Evolutionary conservation across 2,329 filamentous ascomycete genomes (phyloP), one percentile per base, ranked within the genome.

Genomic region (Fusarium gaditjirri): DNA sequence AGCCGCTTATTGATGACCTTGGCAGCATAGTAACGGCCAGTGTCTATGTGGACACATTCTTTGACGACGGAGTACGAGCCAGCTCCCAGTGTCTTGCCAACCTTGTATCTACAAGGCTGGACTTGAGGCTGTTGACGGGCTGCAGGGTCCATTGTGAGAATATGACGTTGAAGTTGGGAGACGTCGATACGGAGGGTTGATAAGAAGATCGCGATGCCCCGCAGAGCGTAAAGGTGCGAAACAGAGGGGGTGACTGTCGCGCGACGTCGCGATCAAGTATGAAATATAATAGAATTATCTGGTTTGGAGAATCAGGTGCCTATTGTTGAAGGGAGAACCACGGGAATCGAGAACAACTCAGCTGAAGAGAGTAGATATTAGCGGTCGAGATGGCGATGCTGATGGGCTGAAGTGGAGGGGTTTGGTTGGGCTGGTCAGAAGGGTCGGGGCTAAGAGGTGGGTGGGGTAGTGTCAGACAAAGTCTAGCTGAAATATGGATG

Each of bases 1-100:
- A 99, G 86, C 64, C 95, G 89, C 88, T 99, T 99, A 85, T 99
- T 99, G 84, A 99, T 99, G 71, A 99, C 96, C 83, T 99, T 99
- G 70, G 96, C 95, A 33, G 96, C 96, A 91, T 98, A 99, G 84
- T 98, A 98, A 74, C 95, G 91, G 49, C 95, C 95, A 1, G 96
- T 98, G 77, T 98, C 95, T 78, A 98, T 98, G 81, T 99, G 96
- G 33, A 98, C 95, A 81, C 96, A 99, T 85, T 99, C 96, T 83
- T 98, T 98, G 71, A 99, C 96, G 54, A 98, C 96, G 41, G 95
- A 98, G 84, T 99, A 99, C 63, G 95, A 98, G 72, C 96, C 96
- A 38, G 96, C 95, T 71, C 96, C 96, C 61, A 99, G 86, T 29
- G 96, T 98, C 88, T 99, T 99, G 72, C 96, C 96, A 11, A 97